Evolutionary conservation across 2,329 filamentous ascomycete genomes (phyloP), one percentile per base, ranked within the genome.

Genomic region (Colletotrichum musae): DNA sequence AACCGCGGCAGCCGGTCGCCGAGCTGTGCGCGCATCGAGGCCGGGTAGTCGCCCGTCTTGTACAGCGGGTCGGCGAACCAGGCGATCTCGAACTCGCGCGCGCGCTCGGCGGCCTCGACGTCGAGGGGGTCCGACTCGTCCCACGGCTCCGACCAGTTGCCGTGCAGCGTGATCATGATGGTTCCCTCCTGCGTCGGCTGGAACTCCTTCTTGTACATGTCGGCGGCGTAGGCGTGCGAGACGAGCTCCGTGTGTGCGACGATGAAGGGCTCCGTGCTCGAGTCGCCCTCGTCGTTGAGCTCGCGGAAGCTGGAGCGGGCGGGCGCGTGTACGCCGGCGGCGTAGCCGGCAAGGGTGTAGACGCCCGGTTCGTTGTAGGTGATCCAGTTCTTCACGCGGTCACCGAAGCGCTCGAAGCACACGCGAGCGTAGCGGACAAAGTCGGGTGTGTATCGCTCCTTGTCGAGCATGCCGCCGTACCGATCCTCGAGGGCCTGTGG

Each of bases 311-410:
- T 78, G 16, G 76, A 77, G 6, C 72, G 73, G 16, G 72, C 77
- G 2, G 73, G 78, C 0, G 79, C 79, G 60, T 80, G 78, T 1
- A 78, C 77, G 10, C 79, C 79, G 5, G 74, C 77, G 1, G 78
- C 78, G 54, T 80, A 80, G 1, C 79, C 79, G 13, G 77, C 77
- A 2, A 79, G 72, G 10, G 76, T 74, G 61, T 77, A 79, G 10
- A 79, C 76, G 21, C 79, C 78, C 2, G 77, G 77, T 70, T 78
- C 77, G 56, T 78, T 78, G 64, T 77, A 78, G 1, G 77, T 78
- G 66, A 89, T 87, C 89, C 88, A 91, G 72, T 86, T 82, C 76
- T 89, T 90, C 62, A 91, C 88, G 70, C 86, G 86, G 51, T 83
- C 79, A 7, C 87, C 86, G 65, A 91, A 83, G 0, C 86, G 84